Conservation (phyloP, 805 yeast genomes). For the Helenozyma baotianmanensis region DNA sequence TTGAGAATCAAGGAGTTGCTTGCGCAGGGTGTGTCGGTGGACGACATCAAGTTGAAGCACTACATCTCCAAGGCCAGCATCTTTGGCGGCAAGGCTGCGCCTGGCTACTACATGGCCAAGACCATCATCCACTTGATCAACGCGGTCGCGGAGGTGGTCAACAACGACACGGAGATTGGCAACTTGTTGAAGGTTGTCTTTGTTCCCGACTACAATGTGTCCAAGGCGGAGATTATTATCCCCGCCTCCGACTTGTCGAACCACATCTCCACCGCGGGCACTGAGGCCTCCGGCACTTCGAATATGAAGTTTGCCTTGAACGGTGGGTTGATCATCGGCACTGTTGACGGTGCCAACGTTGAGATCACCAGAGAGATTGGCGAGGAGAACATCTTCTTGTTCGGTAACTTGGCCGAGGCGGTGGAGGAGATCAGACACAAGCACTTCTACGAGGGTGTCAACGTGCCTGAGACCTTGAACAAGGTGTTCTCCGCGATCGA, state of each 20-base stretch:
- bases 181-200: constrained; percentile 81
- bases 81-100: constrained; percentile 95
- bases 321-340: constrained; percentile 92
- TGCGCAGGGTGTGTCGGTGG: constrained; percentile 38
- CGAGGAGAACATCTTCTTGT: constrained; percentile 85
- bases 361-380: constrained; percentile 93
- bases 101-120: constrained; percentile 96
- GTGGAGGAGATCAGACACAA: constrained; percentile 80
- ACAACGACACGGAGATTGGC: constrained; percentile 69
- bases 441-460: constrained; percentile 59
- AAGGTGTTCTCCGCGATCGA: constrained; percentile 66
- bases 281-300: constrained; percentile 94
- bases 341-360: constrained; percentile 96
- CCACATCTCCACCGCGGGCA: constrained; percentile 95
- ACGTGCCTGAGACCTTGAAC: constrained; percentile 54
- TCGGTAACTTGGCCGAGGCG: constrained; percentile 85
- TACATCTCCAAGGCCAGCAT: constrained; percentile 73
- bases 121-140: constrained; percentile 82
- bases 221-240: constrained; percentile 85
- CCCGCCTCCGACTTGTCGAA: constrained; percentile 91
- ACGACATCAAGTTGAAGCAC: constrained; percentile 53
- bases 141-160: constrained; percentile 74
- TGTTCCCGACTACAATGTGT: constrained; percentile 88
- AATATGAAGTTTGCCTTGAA: constrained; percentile 93
- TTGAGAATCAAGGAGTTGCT: constrained; percentile 67